phyloP scores from a whole-genome alignment of 192 early-diverging fungal species.

The Allomyces javanicus region DNA sequence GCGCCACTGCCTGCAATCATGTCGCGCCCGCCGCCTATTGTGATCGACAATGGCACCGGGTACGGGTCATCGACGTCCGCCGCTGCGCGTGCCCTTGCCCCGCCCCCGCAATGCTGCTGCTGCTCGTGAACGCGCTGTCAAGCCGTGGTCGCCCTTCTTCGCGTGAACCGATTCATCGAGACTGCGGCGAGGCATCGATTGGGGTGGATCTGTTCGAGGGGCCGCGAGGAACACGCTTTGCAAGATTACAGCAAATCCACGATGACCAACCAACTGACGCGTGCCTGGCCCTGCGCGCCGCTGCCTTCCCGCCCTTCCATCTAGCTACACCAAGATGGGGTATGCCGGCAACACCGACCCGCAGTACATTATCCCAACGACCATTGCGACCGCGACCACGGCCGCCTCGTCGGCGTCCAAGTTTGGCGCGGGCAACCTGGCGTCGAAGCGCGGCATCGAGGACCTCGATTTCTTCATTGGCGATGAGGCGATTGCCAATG shows the following conservation, averaged over 20 bases:
- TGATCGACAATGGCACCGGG: conserved; percentile 98
- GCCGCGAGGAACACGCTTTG: neutral
- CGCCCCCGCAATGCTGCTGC: too few relatives aligned
- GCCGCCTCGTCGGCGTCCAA: conserved; percentile 19
- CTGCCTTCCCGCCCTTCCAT: neutral
- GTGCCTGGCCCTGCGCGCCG: neutral
- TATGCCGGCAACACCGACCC: conserved; percentile 91
- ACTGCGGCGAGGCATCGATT: too few relatives aligned
- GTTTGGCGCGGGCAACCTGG: conserved; percentile 47
- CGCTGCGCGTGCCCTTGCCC: too few relatives aligned
- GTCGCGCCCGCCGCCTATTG: conserved; percentile 43
- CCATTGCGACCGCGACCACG: conserved; percentile 60
- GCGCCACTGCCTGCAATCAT: neutral
- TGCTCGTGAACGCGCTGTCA: too few relatives aligned
- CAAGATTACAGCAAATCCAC: too few relatives aligned
- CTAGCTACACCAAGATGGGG: conserved; percentile 87
- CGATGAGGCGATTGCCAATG: conserved; percentile 76
- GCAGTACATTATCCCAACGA: conserved; percentile 93
- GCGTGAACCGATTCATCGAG: too few relatives aligned
- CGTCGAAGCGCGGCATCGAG: conserved; percentile 88
- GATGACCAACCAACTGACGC: too few relatives aligned
- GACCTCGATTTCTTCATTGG: conserved; percentile 96
- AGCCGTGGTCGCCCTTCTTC: too few relatives aligned
- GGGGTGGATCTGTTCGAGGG: too few relatives aligned
- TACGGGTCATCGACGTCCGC: conserved; percentile 14